Evolutionary conservation across 2,329 filamentous ascomycete genomes (phyloP).

Genomic region (Calonectria ilicicola): DNA sequence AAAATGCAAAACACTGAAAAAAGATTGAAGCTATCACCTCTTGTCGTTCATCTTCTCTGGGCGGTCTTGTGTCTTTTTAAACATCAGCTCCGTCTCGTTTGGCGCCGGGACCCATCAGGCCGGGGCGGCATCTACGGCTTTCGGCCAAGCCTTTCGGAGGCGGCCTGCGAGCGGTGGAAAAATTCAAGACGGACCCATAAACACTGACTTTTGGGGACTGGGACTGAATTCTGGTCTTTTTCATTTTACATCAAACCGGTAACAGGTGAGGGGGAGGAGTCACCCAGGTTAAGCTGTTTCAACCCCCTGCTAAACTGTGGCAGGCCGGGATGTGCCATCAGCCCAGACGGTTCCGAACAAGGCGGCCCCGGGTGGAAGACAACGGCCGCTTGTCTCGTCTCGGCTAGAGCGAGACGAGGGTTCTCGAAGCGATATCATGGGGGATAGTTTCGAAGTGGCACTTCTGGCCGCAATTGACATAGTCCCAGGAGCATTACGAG

Average conservation of each 20-base stretch:
- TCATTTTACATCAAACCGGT: conserved; percentile 38
- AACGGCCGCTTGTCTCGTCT: conserved; percentile 24
- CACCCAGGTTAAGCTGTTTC: conserved; percentile 36
- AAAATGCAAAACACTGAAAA: conserved; percentile 31
- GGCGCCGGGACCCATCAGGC: conserved; percentile 1
- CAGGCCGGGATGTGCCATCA: conserved; percentile 16
- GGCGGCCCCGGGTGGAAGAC: conserved; percentile 8
- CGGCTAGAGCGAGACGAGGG: conserved; percentile 18
- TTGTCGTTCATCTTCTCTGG: neutral
- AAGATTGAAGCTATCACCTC: conserved; percentile 32
- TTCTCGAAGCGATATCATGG: conserved; percentile 22
- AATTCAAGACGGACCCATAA: conserved; percentile 21
- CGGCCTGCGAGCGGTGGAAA: conserved; percentile 34
- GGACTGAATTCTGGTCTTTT: conserved; percentile 12
- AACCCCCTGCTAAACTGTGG: conserved; percentile 29
- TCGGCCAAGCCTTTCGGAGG: conserved; percentile 22
- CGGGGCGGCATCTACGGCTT: conserved; percentile 21
- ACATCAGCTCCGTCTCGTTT: neutral
- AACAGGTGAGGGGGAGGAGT: conserved; percentile 32
- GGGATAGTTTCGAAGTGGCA: conserved; percentile 29
- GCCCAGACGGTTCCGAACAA: conserved; percentile 12
- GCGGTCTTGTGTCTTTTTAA: conserved; percentile 34
- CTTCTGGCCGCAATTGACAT: conserved; percentile 30
- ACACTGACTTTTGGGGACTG: conserved; percentile 17
- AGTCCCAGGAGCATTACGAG: conserved; percentile 21